Evolutionary conservation across 306 rosid species (phyloP).

Genomic region (Gastrolobium villosum): DNA sequence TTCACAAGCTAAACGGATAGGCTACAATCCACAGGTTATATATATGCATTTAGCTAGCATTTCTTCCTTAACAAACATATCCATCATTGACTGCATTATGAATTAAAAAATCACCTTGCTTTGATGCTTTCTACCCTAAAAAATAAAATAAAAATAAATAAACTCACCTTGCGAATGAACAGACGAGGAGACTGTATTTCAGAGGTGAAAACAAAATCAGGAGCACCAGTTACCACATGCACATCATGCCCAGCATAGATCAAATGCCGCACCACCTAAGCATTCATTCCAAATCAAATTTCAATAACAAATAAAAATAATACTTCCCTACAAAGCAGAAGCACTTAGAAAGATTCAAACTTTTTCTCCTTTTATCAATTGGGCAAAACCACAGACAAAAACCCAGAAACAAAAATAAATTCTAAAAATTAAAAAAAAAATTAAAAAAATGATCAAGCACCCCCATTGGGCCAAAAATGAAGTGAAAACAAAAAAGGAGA

Average conservation of each 20-base stretch:
- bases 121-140: background rate
- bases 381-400: background rate
- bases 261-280: slow-evolving; percentile 85
- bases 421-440: background rate
- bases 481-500: background rate
- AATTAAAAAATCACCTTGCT: slow-evolving; percentile 52
- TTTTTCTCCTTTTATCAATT: background rate
- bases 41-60: background rate
- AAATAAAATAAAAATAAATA: background rate
- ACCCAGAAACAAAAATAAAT: slow-evolving; percentile 12
- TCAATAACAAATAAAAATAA: slow-evolving; percentile 11
- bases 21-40: slow-evolving; percentile 1
- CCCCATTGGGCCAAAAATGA: slow-evolving; percentile 28
- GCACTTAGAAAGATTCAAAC: background rate
- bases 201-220: slow-evolving; percentile 92
- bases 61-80: slow-evolving; percentile 17
- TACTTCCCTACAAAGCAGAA: background rate
- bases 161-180: slow-evolving; percentile 82
- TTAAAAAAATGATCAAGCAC: background rate
- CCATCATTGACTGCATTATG: background rate
- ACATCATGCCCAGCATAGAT: slow-evolving; percentile 94
- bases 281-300: slow-evolving; percentile 38
- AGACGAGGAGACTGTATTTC: slow-evolving; percentile 80
- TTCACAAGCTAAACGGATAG: background rate
- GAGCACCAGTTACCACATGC: slow-evolving; percentile 94